phyloP scores from a whole-genome alignment of 2,329 filamentous ascomycete genomes.

The Diatrype stigma region DNA sequence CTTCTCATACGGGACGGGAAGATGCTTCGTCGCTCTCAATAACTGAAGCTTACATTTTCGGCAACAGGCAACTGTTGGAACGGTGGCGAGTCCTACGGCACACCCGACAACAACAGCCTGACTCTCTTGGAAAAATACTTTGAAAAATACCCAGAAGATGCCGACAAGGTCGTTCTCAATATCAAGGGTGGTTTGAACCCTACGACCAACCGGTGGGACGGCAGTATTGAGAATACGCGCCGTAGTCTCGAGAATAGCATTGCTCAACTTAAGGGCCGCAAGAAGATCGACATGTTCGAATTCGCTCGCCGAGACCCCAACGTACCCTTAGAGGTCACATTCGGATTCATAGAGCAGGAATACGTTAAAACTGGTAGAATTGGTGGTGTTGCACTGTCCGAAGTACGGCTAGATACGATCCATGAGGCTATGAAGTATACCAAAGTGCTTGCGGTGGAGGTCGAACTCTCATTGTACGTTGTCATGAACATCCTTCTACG shows the following conservation, averaged over 20 bases:
- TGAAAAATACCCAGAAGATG: slow-evolving; percentile 47
- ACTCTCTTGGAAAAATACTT: slow-evolving; percentile 50
- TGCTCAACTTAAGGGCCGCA: slow-evolving; percentile 30
- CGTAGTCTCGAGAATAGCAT: slow-evolving; percentile 47
- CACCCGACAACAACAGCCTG: slow-evolving; percentile 40
- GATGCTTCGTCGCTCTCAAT: slow-evolving; percentile 39
- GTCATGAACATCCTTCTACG: too few species aligned
- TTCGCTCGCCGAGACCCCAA: slow-evolving; percentile 39
- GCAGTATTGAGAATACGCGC: too few species aligned
- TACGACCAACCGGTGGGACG: too few species aligned
- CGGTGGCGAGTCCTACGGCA: slow-evolving; percentile 48
- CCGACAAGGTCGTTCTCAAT: slow-evolving; percentile 45
- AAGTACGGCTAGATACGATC: slow-evolving; percentile 28
- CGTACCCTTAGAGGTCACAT: too few species aligned
- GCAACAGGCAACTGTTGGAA: slow-evolving; percentile 39
- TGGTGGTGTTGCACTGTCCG: slow-evolving; percentile 29
- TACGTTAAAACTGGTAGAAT: too few species aligned
- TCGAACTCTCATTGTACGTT: slow-evolving; percentile 30
- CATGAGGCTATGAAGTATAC: slow-evolving; percentile 21
- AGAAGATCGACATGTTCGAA: slow-evolving; percentile 46
- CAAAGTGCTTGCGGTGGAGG: slow-evolving; percentile 29
- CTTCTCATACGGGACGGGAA: too few species aligned
- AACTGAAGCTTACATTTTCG: slow-evolving; percentile 41
- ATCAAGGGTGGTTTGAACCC: slow-evolving; percentile 56
- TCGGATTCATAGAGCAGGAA: too few species aligned